These are phyloP conservation scores for Calonectria honghensis DNA, from an alignment of 2,329 filamentous ascomycete species.

Conservation along the genomic window DNA sequence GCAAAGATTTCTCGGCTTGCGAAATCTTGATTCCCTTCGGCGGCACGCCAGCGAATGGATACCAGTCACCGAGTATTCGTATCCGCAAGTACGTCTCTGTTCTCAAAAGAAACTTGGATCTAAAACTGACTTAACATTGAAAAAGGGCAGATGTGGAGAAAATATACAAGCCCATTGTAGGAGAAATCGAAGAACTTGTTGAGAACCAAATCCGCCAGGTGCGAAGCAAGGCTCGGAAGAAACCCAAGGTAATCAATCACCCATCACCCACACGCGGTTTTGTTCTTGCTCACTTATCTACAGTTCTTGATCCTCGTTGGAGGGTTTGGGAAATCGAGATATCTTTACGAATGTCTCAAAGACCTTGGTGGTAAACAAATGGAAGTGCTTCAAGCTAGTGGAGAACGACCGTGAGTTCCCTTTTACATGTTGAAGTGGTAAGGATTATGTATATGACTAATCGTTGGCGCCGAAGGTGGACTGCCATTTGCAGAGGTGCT, in stretches of 20 bases:
- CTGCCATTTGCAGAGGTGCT: slow-evolving; percentile 60
- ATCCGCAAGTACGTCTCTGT: slow-evolving; percentile 37
- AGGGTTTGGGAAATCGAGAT: slow-evolving; percentile 61
- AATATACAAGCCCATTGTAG: slow-evolving; percentile 53
- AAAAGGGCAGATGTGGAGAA: neutral
- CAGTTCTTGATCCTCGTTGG: slow-evolving; percentile 64
- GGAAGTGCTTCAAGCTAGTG: slow-evolving; percentile 58
- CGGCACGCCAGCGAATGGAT: neutral
- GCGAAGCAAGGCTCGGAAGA: slow-evolving; percentile 38
- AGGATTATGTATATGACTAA: neutral
- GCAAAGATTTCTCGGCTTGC: slow-evolving; percentile 31
- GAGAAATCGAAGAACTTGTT: slow-evolving; percentile 53
- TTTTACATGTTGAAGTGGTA: neutral
- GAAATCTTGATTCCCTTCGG: slow-evolving; percentile 38
- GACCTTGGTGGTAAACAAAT: slow-evolving; percentile 18
- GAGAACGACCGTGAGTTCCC: slow-evolving; percentile 59
- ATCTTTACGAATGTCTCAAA: slow-evolving; percentile 55
- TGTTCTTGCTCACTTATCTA: neutral
- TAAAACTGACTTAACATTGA: neutral
- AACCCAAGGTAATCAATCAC: slow-evolving; percentile 55
- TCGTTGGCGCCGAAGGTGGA: slow-evolving; percentile 55
- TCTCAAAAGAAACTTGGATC: neutral
- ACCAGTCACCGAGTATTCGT: slow-evolving; percentile 27
- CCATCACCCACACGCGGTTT: neutral
- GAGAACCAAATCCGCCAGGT: slow-evolving; percentile 55